Evolutionary conservation across 495 filamentous ascomycete genomes (phyloP), one percentile per base, ranked within the genome.

Genomic region (Xylaria bambusicola): DNA sequence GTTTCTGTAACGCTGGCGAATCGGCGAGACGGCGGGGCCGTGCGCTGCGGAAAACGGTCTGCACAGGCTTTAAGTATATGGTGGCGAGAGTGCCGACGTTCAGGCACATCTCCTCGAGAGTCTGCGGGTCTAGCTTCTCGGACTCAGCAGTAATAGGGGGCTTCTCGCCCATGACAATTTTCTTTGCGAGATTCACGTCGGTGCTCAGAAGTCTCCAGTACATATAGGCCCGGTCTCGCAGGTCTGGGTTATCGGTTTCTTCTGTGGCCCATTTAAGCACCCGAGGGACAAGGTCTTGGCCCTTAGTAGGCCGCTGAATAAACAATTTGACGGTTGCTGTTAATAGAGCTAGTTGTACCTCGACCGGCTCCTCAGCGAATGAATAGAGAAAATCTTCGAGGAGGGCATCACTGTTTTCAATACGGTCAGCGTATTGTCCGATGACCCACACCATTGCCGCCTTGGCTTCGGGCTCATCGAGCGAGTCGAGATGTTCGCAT

Each of bases 381-480:
- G 91, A 88, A 60, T 91, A 89, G 23, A 99, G 74, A 72, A 98
- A 99, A 66, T 98, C 94, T 54, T 98, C 94, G 4, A 99, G 83
- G 0, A 99, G 81, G 0, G 87, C 90, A 62, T 98, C 94, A 20
- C 89, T 91, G 71, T 98, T 97, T 62, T 98, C 93, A 64, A 99
- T 99, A 17, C 94, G 87, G 67, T 92, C 90, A 7, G 94, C 95
- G 70, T 99, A 99, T 66, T 99, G 91, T 2, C 94, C 94, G 66
- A 99, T 98, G 54, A 99, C 92, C 94, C 94, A 99, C 61, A 99
- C 95, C 84, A 99, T 93, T n/a, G 94, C 94, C 4, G 93, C 91
- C 72, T 98, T 99, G 38, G 94, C 94, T 70, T 99, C 94, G n/a
- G 94, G 94, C 71, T 99, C 94, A 69, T 99, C 94, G 24, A 99